Evolutionary conservation across 23 red algal species (phyloP).

Genomic region (Agarophyton chilense): DNA sequence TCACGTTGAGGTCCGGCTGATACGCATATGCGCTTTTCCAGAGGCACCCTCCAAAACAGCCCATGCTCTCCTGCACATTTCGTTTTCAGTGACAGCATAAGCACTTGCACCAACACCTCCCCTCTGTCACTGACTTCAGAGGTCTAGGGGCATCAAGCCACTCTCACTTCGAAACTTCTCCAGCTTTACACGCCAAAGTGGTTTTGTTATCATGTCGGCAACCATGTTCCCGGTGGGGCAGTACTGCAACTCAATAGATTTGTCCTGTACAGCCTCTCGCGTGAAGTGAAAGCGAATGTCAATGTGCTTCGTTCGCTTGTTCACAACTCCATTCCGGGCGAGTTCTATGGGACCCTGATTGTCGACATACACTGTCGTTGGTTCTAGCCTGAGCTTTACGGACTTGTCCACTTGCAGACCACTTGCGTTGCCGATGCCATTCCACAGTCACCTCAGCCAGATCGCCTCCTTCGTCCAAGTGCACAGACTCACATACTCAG

Average conservation of each 20-base stretch:
- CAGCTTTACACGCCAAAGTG: constrained; percentile 1
- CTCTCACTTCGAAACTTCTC: constrained; percentile 18
- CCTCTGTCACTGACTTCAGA: no score
- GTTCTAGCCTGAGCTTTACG: not conserved
- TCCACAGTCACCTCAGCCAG: constrained; percentile 31
- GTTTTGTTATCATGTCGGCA: constrained; percentile 21
- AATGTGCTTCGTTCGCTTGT: constrained; percentile 25
- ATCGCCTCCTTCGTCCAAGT: constrained; percentile 29
- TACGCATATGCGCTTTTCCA: no score
- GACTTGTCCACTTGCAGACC: not conserved
- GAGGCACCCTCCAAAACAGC: no score
- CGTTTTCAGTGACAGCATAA: no score
- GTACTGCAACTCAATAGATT: not conserved
- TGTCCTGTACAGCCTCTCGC: not conserved
- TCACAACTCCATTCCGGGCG: no score
- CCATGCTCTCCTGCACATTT: no score
- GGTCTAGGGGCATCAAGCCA: no score
- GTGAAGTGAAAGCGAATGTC: constrained; percentile 17
- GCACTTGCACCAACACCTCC: no score
- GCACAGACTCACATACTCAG: no score
- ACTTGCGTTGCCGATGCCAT: not conserved
- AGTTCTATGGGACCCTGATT: no score
- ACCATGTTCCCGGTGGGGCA: not conserved
- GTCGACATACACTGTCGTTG: no score
- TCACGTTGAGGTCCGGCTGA: no score